phyloP scores from a whole-genome alignment of 1,139 yeast genomes.

The Kodamaea suecica region DNA sequence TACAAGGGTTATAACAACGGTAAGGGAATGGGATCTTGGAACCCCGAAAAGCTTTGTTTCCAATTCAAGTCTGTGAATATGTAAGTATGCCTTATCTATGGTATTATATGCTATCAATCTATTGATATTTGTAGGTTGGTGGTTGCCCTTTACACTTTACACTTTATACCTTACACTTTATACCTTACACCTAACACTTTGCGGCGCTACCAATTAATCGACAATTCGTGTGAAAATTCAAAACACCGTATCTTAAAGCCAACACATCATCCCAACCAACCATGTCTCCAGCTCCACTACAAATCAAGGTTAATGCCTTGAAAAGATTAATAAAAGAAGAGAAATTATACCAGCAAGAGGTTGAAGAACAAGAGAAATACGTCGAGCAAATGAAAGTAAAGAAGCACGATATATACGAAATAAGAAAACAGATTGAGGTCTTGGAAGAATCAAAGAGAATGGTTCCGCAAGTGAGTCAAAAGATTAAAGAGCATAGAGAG shows the following conservation, averaged over 20 bases:
- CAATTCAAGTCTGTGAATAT: conserved; percentile 8
- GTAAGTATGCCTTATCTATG: no score
- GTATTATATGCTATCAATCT: no score
- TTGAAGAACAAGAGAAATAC: conserved; percentile 54
- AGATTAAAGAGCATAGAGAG: conserved; percentile 48
- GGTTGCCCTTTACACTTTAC: no score
- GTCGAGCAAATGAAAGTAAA: conserved; percentile 42
- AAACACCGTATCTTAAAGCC: background rate
- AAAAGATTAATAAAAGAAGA: conserved; percentile 74
- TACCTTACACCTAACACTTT: no score
- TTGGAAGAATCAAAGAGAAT: conserved; percentile 66
- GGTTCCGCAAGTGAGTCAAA: conserved; percentile 58
- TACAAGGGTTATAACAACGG: conserved; percentile 23
- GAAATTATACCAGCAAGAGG: conserved; percentile 59
- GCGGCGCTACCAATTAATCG: no score
- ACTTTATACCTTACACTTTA: no score
- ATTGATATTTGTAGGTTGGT: no score
- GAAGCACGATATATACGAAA: conserved; percentile 63
- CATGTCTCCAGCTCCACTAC: conserved; percentile 77
- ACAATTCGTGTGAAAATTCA: background rate
- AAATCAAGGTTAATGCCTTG: conserved; percentile 74
- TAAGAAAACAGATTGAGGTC: conserved; percentile 64
- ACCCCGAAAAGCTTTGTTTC: conserved; percentile 14
- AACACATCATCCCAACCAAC: conserved; percentile 5
- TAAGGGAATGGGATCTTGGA: conserved; percentile 26